Conservation (phyloP, 768 basidiomycete genomes). For the Daedaleopsis sinensis region DNA sequence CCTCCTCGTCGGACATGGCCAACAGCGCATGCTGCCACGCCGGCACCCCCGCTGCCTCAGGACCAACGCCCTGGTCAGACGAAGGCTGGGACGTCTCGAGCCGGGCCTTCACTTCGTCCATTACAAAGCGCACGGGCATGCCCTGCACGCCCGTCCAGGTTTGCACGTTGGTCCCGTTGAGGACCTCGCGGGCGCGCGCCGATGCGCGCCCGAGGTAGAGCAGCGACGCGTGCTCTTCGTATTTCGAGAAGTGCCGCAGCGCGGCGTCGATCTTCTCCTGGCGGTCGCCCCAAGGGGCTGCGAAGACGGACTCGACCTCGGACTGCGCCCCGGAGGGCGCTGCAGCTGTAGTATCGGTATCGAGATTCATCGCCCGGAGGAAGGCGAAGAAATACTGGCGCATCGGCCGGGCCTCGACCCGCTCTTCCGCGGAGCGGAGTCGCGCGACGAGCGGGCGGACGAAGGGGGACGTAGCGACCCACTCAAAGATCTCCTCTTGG, state of each 20-base stretch:
- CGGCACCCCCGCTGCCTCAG: neutral
- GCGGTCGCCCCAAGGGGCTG: neutral
- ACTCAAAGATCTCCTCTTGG: slow-evolving; percentile 56
- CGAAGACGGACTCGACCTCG: neutral
- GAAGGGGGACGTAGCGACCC: slow-evolving; percentile 56
- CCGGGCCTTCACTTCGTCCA: slow-evolving; percentile 26
- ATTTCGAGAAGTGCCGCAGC: slow-evolving; percentile 22
- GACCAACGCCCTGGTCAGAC: slow-evolving; percentile 6
- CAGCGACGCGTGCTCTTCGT: slow-evolving; percentile 29
- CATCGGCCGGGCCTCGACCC: slow-evolving; percentile 54
- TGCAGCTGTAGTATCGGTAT: neutral
- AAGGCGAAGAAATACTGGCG: slow-evolving; percentile 60
- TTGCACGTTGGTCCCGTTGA: slow-evolving; percentile 27
- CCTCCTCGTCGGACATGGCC: slow-evolving; percentile 21
- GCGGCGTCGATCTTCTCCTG: slow-evolving; percentile 20
- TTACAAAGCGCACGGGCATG: slow-evolving; percentile 24
- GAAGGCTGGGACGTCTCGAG: neutral
- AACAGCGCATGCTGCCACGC: slow-evolving; percentile 24
- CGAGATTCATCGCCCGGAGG: slow-evolving; percentile 35
- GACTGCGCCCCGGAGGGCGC: neutral
- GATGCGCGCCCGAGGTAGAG: slow-evolving; percentile 31
- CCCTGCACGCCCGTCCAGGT: slow-evolving; percentile 29
- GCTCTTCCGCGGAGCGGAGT: slow-evolving; percentile 30
- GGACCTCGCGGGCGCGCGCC: slow-evolving; percentile 20
- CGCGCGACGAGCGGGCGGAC: slow-evolving; percentile 48